A percentile compares a stretch with the other conserved stretches of the same genome.
phyloP scores from a whole-genome alignment of 2,329 filamentous ascomycete genomes.

The Rosellinia necatrix region DNA sequence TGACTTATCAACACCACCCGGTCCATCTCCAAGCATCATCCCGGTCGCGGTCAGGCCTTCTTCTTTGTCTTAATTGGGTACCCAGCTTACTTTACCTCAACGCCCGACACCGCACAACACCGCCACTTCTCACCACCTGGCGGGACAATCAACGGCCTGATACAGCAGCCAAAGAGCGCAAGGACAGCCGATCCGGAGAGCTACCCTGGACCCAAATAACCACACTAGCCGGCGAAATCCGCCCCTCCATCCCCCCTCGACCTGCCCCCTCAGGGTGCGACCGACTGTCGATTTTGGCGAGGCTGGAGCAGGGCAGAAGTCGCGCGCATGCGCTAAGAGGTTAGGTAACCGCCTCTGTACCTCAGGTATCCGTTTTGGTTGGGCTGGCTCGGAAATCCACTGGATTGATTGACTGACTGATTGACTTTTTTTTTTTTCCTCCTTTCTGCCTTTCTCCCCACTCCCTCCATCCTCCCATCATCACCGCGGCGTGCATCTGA shows the following conservation, averaged over 20 bases:
- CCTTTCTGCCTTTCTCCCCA: background rate
- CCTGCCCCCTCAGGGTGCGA: background rate
- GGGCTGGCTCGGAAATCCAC: too few species aligned
- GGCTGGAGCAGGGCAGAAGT: constrained; percentile 30
- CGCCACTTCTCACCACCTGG: constrained; percentile 19
- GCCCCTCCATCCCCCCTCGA: too few species aligned
- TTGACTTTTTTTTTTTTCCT: background rate
- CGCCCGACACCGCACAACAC: background rate
- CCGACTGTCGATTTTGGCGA: constrained; percentile 25
- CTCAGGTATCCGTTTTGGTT: too few species aligned
- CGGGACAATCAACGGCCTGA: background rate
- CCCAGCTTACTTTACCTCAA: background rate
- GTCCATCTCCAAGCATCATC: too few species aligned
- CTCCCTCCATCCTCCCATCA: background rate
- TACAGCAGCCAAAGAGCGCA: background rate
- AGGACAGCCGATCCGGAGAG: too few species aligned
- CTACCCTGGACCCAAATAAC: too few species aligned
- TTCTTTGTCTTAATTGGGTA: background rate
- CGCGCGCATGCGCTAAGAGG: too few species aligned
- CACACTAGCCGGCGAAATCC: background rate
- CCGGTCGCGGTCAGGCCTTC: too few species aligned
- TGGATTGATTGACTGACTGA: background rate
- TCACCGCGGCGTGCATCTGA: background rate
- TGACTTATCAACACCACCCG: too few species aligned
- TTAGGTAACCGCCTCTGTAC: too few species aligned